Evolutionary conservation across 176 grass and related monocot species (phyloP).

Genomic region (Alopecurus myosuroides): DNA sequence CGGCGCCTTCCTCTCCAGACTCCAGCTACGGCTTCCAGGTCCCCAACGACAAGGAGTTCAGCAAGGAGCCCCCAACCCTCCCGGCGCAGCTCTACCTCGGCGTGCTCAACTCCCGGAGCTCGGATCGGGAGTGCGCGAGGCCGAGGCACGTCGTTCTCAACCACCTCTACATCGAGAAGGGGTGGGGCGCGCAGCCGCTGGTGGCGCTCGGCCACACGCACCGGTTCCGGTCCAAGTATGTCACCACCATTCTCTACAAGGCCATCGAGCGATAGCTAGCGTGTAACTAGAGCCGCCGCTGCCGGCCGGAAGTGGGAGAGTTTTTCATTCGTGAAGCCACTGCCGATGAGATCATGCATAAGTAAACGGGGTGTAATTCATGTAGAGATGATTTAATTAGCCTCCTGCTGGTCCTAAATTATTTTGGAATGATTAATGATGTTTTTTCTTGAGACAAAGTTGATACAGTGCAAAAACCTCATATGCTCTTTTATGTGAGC

Average conservation of each 20-base stretch:
- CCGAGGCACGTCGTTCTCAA: conserved; percentile 69
- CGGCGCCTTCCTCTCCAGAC: conserved; percentile 61
- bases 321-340: too few species aligned
- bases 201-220: conserved; percentile 65
- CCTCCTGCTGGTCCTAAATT: not conserved
- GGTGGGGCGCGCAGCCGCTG: conserved; percentile 45
- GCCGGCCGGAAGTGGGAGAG: not conserved
- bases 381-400: not conserved
- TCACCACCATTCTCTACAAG: conserved; percentile 76
- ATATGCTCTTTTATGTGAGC: too few species aligned
- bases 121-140: conserved; percentile 25
- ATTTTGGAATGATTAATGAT: not conserved
- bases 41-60: conserved; percentile 61
- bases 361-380: not conserved
- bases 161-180: conserved; percentile 80
- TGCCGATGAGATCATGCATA: not conserved
- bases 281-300: not conserved
- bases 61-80: conserved; percentile 66
- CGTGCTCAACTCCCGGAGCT: conserved; percentile 45
- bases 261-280: conserved; percentile 33
- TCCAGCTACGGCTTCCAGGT: conserved; percentile 51
- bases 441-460: not conserved
- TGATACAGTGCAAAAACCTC: not conserved
- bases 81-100: conserved; percentile 57
- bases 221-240: conserved; percentile 70